Conservation (phyloP, 2,329 filamentous ascomycete species). For the Incumbomyces lentus region DNA sequence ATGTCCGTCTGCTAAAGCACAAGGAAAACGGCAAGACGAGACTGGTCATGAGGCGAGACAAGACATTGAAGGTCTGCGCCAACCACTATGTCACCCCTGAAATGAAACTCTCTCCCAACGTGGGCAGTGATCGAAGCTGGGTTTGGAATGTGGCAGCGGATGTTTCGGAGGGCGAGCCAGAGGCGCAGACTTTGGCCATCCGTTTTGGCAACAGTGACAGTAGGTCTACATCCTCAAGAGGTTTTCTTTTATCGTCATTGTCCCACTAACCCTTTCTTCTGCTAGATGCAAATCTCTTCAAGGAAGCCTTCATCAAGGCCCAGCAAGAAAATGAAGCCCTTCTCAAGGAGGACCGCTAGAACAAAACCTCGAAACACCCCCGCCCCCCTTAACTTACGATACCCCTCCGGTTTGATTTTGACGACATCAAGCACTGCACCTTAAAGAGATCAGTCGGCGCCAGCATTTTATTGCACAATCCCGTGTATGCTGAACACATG, state of each 20-base stretch:
- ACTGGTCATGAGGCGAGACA: conserved; percentile 96
- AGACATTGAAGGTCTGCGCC: conserved; percentile 99
- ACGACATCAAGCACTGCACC: neutral
- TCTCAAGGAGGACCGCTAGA: conserved; percentile 41
- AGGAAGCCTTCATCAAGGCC: conserved; percentile 93
- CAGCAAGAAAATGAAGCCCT: conserved; percentile 91
- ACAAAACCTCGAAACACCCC: neutral
- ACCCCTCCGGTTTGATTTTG: neutral
- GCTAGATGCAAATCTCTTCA: conserved; percentile 88
- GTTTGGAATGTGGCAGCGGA: conserved; percentile 98
- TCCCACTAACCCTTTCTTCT: conserved; percentile 7
- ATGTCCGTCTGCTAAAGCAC: conserved; percentile 94
- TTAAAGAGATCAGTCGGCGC: neutral
- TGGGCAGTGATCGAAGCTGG: conserved; percentile 96
- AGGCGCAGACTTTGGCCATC: conserved; percentile 91
- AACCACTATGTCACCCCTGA: conserved; percentile 99
- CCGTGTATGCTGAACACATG: neutral
- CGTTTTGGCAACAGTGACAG: conserved; percentile 96
- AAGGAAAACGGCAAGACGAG: conserved; percentile 97
- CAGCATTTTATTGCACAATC: neutral
- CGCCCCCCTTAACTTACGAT: neutral
- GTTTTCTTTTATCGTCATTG: neutral
- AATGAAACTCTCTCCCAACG: conserved; percentile 98
- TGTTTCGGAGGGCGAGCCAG: conserved; percentile 94
- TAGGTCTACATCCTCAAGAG: conserved; percentile 50